A percentile compares a stretch with the other conserved stretches of the same genome.
Evolutionary conservation across 306 rosid genomes (phyloP).

Genomic region (Prosopis cineraria): DNA sequence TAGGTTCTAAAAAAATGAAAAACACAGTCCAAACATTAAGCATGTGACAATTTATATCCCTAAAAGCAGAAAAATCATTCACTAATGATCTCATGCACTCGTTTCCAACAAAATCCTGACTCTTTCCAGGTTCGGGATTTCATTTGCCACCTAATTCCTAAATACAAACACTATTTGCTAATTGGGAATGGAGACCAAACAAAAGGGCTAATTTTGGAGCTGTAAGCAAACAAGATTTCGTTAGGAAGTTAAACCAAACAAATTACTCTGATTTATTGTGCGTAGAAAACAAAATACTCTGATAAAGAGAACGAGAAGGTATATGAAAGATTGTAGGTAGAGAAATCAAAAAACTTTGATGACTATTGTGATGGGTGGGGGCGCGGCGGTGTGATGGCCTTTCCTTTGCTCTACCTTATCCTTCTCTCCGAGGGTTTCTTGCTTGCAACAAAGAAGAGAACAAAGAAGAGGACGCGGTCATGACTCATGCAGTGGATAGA

Average conservation of each 20-base stretch:
- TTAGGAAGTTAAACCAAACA: not conserved
- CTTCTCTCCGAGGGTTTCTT: too few relatives aligned
- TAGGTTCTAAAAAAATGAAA: not conserved
- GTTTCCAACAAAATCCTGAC: not conserved
- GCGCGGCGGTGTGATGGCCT: too few relatives aligned
- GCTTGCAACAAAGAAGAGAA: too few relatives aligned
- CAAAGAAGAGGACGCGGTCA: too few relatives aligned
- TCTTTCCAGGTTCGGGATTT: not conserved
- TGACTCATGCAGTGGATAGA: too few relatives aligned
- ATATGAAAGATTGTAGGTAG: not conserved
- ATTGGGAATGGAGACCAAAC: not conserved
- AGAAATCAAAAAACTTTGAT: too few relatives aligned
- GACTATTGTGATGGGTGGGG: too few relatives aligned
- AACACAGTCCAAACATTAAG: not conserved
- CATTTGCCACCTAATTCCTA: not conserved
- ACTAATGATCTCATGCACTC: not conserved
- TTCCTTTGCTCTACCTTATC: too few relatives aligned
- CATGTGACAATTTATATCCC: not conserved
- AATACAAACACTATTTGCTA: not conserved
- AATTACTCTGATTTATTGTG: not conserved
- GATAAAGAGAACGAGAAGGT: not conserved
- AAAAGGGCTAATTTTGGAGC: not conserved
- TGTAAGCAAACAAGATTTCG: not conserved
- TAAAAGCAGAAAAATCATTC: not conserved
- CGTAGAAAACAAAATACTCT: not conserved